These are phyloP conservation scores for Lentinula sp. DNA, from an alignment of 768 basidiomycete species.

Conservation along the genomic window DNA sequence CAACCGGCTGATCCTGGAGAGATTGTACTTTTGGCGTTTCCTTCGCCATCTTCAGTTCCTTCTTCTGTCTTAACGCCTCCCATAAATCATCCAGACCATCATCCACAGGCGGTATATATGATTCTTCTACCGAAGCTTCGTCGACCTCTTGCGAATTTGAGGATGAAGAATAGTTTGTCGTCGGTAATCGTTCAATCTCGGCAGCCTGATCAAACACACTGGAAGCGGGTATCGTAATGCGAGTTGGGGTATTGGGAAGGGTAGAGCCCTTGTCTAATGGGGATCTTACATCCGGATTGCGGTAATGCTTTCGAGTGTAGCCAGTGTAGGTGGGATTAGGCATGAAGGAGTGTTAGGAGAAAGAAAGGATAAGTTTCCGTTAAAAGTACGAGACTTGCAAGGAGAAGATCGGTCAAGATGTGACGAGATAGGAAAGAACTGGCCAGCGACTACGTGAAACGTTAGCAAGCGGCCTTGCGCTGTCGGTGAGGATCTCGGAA, in stretches of 20 bases:
- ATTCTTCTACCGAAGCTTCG: slow-evolving; percentile 37
- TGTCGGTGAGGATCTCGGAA: slow-evolving; percentile 31
- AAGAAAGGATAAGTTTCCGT: slow-evolving; percentile 7
- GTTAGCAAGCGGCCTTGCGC: slow-evolving; percentile 24
- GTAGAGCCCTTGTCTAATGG: slow-evolving; percentile 3
- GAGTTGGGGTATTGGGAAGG: slow-evolving; percentile 8
- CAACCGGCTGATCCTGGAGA: slow-evolving; percentile 34
- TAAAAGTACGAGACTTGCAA: slow-evolving; percentile 3
- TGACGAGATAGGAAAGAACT: slow-evolving; percentile 8
- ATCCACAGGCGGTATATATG: slow-evolving; percentile 32
- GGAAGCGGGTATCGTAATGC: slow-evolving; percentile 10
- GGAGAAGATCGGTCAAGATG: slow-evolving; percentile 12
- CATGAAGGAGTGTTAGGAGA: slow-evolving; percentile 8
- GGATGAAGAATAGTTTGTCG: slow-evolving; percentile 14
- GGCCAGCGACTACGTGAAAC: background rate
- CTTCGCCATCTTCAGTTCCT: slow-evolving; percentile 61
- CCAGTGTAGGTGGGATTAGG: slow-evolving; percentile 7
- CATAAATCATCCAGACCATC: slow-evolving; percentile 55
- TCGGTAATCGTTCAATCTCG: slow-evolving; percentile 5
- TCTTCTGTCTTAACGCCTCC: slow-evolving; percentile 58
- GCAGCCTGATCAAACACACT: slow-evolving; percentile 1
- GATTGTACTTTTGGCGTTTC: slow-evolving; percentile 68
- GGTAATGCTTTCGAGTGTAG: slow-evolving; percentile 8
- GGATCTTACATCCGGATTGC: slow-evolving; percentile 1
- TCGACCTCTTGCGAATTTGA: slow-evolving; percentile 13